These are phyloP conservation scores for Aspergillus tamarii DNA, from an alignment of 2,329 filamentous ascomycete species.

Conservation along the genomic window DNA sequence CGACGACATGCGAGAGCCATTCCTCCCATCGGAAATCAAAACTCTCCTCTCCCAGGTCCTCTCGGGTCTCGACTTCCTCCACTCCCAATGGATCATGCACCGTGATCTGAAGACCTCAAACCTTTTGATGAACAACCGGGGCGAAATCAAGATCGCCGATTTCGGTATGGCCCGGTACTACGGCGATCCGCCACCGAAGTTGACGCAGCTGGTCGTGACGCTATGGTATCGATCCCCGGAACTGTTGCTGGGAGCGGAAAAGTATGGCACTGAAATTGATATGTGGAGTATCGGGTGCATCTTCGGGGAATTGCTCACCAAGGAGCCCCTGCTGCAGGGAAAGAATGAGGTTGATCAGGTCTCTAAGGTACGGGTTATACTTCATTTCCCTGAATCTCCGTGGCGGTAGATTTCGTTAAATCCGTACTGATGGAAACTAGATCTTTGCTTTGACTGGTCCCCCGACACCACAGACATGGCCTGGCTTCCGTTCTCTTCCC, in stretches of 20 bases:
- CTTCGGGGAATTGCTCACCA: slow-evolving; percentile 85
- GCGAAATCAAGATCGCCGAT: slow-evolving; percentile 92
- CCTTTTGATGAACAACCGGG: slow-evolving; percentile 91
- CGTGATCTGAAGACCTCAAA: slow-evolving; percentile 94
- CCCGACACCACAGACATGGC: slow-evolving; percentile 82
- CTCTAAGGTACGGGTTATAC: slow-evolving; percentile 56
- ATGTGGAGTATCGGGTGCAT: slow-evolving; percentile 98
- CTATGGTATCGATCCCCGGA: slow-evolving; percentile 96
- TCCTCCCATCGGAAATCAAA: slow-evolving; percentile 90
- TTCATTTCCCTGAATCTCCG: neutral
- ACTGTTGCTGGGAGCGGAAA: slow-evolving; percentile 76
- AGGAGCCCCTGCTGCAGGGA: slow-evolving; percentile 81
- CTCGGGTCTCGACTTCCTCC: slow-evolving; percentile 80
- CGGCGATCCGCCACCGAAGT: slow-evolving; percentile 72
- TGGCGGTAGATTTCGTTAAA: neutral
- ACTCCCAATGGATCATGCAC: slow-evolving; percentile 87
- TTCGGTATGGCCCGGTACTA: slow-evolving; percentile 97
- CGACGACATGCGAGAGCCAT: slow-evolving; percentile 92
- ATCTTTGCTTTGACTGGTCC: slow-evolving; percentile 91
- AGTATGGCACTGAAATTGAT: slow-evolving; percentile 78
- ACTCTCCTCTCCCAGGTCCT: slow-evolving; percentile 82
- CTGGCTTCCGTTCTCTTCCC: slow-evolving; percentile 80
- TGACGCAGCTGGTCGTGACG: slow-evolving; percentile 93
- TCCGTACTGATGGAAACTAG: slow-evolving; percentile 29
- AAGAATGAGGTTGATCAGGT: slow-evolving; percentile 93